Evolutionary conservation across 495 filamentous ascomycete species (phyloP), one percentile per base, ranked within the genome.

Genomic region (Terfezia claveryi): DNA sequence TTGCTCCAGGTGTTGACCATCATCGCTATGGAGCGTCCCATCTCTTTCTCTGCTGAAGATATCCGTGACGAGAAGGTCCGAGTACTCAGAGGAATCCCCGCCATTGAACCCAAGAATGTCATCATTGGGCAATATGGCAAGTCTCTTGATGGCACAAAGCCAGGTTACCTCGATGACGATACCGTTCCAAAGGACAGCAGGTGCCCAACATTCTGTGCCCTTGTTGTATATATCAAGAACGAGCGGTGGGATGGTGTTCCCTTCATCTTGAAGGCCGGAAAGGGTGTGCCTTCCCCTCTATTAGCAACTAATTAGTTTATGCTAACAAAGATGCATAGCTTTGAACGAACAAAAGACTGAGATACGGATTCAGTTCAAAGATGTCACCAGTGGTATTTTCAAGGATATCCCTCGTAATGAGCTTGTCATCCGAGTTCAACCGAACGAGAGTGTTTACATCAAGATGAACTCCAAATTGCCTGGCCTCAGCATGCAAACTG

Each of bases 391-490:
- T 32, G 92, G 92, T 56, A 99, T 99, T 73, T 99, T 99, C 74
- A 96, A 96, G 77, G 88, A 99, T 63, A 99, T 96, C 60, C 92
- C 92, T 52, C 83, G 92, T 52, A 99, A 99, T 74, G 92, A 99
- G 73, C 82, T 99, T 55, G 92, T 99, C 62, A 94, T 99, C 72
- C 87, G 92, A 57, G 92, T 99, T 57, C 92, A 99, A 72, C 92
- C 92, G 60, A 99, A 99, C 71, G 92, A 99, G 74, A 89, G 83
- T 63, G 87, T 99, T 59, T 99, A 99, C 74, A 94, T 95, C 71
- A 99, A 99, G 80, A 99, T 96, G 92, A 99, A 99, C 80, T 95
- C 88, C 10, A 99, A 99, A 75, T 74, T 96, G 52, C 92, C 92
- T 23, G 92, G 92, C 64, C 74, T 99, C 64, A 95, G 86, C 71